These are phyloP conservation scores for Fusarium verrucosum DNA, from an alignment of 2,329 filamentous ascomycete species.

Conservation along the genomic window DNA sequence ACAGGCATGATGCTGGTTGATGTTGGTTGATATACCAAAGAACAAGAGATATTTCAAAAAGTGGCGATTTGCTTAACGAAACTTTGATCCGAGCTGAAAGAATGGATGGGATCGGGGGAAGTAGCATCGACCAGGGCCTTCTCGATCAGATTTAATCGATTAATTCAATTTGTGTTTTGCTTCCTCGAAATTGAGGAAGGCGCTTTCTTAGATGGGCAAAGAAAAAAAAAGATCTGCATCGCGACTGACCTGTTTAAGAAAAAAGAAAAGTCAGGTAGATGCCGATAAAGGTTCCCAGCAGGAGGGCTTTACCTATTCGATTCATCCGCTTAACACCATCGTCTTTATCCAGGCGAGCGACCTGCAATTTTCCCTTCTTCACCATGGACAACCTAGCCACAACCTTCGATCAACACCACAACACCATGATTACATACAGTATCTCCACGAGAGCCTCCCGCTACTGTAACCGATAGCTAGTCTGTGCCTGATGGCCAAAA, in stretches of 20 bases:
- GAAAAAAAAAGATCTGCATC: constrained; percentile 7
- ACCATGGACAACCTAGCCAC: not conserved
- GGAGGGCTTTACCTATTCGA: not conserved
- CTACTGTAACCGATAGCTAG: not conserved
- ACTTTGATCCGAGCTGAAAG: not conserved
- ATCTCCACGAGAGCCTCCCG: not conserved
- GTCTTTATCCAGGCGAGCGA: constrained; percentile 15
- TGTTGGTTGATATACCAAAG: not conserved
- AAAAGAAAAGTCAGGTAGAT: constrained; percentile 1
- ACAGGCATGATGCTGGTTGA: constrained; percentile 19
- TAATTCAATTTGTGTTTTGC: no score
- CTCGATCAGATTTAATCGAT: not conserved
- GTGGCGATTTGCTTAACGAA: constrained; percentile 4
- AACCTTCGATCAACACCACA: no score
- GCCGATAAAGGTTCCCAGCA: not conserved
- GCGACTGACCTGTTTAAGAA: constrained; percentile 3
- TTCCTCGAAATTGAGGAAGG: not conserved
- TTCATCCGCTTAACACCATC: constrained; percentile 23
- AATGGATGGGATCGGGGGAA: not conserved
- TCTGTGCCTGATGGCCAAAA: constrained; percentile 25
- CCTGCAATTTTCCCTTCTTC: not conserved
- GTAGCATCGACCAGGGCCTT: not conserved
- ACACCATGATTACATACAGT: not conserved
- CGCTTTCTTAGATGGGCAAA: not conserved
- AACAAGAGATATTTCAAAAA: not conserved